Base-by-base conservation (phyloP, 352 stramenopile species). In the Pythium coloratum region DNA sequence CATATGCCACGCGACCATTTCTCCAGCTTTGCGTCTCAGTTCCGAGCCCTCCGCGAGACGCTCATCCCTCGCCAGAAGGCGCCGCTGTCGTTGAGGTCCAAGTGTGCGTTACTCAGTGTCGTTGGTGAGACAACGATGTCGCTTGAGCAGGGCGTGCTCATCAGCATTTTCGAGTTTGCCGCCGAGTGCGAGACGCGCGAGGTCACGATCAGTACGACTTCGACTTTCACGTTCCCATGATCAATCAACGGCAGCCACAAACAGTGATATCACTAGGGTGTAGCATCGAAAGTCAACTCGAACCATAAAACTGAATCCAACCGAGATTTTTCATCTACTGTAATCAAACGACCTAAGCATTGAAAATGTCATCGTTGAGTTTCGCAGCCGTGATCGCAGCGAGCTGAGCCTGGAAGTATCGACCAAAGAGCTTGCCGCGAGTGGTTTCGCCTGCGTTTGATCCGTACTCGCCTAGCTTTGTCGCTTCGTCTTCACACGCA, bases 231-330 rank as follows among this genome's bases (percentile, higher is more conserved):
- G 18, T 20, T 49, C 6, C 28, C 5, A 59, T 20, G 67, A 62
- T 32, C 49, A 55, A 18, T 7, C 13, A 55, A 70, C 62, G 9
- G 44, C 54, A 20, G 76, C 73, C 80, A 79, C 62, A 64, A 28
- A 38, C 16, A 24, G 20, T 24, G 20, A 24, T 46, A 62, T 53
- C 59, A 50, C 33, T 32, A 42, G 6, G 12, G 12, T 16, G 36
- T 24, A 24, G 1, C 16, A 44, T 44, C 20, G 20, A 24, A 24
- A 24, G 20, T 24, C 20, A 24, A 24, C 20, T 24, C 20, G 20
- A 24, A 24, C 20, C 20, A 24, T 24, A 24, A 24, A 24, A 24
- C 20, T 44, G 36, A 44, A 44, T 44, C 36, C 36, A 44, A 44
- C 4, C 16, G 20, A 24, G 20, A 24, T 24, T 24, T 24, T 24